Evolutionary conservation across 2,329 filamentous ascomycete genomes (phyloP).

Genomic region (Verticillium dahliae): DNA sequence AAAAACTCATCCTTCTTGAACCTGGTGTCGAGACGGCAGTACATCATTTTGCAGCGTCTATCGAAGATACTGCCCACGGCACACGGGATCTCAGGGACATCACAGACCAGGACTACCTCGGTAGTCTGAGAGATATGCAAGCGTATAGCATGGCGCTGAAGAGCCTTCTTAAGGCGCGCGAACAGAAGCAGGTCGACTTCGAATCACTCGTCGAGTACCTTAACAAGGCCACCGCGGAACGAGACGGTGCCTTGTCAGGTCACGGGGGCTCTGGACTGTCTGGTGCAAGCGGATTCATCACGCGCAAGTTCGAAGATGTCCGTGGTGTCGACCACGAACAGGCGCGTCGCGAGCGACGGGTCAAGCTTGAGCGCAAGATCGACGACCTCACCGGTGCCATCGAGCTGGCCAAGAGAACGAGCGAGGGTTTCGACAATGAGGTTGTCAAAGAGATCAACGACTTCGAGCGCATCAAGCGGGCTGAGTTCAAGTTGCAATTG

Average conservation of each 20-base stretch:
- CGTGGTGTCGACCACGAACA: conserved; percentile 95
- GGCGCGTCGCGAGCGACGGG: conserved; percentile 74
- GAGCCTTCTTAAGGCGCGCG: conserved; percentile 80
- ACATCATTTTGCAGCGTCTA: conserved; percentile 77
- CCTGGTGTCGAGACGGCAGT: conserved; percentile 77
- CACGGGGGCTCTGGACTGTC: conserved; percentile 51
- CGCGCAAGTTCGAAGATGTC: conserved; percentile 93
- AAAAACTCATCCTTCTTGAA: conserved; percentile 84
- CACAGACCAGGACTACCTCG: conserved; percentile 93
- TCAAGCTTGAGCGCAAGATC: conserved; percentile 88
- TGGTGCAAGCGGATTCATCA: conserved; percentile 79
- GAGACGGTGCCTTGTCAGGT: conserved; percentile 67
- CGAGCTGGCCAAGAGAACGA: conserved; percentile 77
- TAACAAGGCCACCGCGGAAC: conserved; percentile 80
- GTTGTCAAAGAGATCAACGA: conserved; percentile 88
- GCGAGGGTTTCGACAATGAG: conserved; percentile 92
- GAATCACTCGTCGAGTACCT: conserved; percentile 95
- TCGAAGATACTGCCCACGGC: conserved; percentile 76
- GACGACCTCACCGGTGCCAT: conserved; percentile 87
- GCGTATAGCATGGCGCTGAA: conserved; percentile 87
- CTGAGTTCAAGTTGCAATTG: conserved; percentile 85
- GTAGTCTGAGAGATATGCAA: conserved; percentile 89
- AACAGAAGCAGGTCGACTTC: conserved; percentile 97
- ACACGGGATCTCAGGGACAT: conserved; percentile 78
- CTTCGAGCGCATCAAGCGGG: conserved; percentile 93